Evolutionary conservation across 208 protist species (phyloP).

Genomic region (Leptomonas pyrrhocoris): DNA sequence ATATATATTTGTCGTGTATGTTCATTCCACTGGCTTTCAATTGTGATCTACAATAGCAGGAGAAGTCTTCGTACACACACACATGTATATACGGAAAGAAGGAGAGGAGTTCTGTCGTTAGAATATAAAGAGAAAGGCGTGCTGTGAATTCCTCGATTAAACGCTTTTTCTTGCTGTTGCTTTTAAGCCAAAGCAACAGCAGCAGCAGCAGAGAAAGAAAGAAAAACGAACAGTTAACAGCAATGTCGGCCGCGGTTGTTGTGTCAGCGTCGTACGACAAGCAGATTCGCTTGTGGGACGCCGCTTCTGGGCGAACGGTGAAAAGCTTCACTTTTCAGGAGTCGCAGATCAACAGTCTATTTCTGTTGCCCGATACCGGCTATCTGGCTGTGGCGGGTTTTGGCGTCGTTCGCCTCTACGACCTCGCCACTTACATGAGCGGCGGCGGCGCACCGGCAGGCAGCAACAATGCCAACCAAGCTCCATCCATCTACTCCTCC

Average conservation of each 20-base stretch:
- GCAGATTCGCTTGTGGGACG: conserved; percentile 86
- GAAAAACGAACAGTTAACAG: not conserved
- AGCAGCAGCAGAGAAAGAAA: not conserved
- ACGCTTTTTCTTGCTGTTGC: too few relatives aligned
- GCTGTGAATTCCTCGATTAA: too few relatives aligned
- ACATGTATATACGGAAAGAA: too few relatives aligned
- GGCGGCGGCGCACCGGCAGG: not conserved
- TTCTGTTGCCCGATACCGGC: conserved; percentile 52
- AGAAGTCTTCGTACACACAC: too few relatives aligned
- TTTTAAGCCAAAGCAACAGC: not conserved
- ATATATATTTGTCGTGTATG: too few relatives aligned
- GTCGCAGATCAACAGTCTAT: conserved; percentile 83
- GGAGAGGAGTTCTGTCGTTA: too few relatives aligned
- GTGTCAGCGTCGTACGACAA: conserved; percentile 89
- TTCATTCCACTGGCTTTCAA: too few relatives aligned
- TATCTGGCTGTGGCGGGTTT: conserved; percentile 77
- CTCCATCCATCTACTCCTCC: conserved; percentile 59
- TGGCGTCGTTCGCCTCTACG: conserved; percentile 72
- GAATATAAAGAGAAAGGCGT: too few relatives aligned
- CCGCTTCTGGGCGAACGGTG: conserved; percentile 64
- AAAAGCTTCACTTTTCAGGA: conserved; percentile 78
- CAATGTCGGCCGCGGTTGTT: conserved; percentile 48
- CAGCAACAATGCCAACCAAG: conserved; percentile 25
- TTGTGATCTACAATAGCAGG: too few relatives aligned
- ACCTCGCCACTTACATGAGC: conserved; percentile 17